Conservation (phyloP, 495 filamentous ascomycete species). For the Parachaetomium inaequale region DNA sequence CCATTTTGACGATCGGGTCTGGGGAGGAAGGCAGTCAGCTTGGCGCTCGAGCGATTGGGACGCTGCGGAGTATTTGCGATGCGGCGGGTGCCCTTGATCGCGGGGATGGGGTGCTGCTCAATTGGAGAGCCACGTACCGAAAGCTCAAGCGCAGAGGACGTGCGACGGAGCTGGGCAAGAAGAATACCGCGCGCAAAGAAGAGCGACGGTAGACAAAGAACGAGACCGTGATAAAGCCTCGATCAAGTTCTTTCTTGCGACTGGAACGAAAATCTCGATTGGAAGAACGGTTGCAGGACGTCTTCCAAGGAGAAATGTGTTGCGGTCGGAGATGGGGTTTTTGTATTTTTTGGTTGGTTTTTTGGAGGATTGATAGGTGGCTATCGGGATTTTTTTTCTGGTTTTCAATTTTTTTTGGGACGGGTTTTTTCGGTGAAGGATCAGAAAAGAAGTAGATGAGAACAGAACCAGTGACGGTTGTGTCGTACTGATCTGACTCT, state of each 20-base stretch:
- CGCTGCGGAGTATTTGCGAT: neutral
- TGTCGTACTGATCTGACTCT: constrained; percentile 35
- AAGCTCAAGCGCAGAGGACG: constrained; percentile 12
- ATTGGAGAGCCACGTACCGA: constrained; percentile 22
- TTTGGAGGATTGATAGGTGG: constrained; percentile 20
- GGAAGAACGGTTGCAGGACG: constrained; percentile 20
- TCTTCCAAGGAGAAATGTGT: constrained; percentile 17
- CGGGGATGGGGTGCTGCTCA: constrained; percentile 6
- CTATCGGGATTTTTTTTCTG: constrained; percentile 43
- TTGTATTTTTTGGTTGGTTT: constrained; percentile 25
- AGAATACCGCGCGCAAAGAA: constrained; percentile 24
- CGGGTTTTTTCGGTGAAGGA: constrained; percentile 36
- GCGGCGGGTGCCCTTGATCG: neutral
- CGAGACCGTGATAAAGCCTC: constrained; percentile 16
- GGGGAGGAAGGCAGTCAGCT: constrained; percentile 14
- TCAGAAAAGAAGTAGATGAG: constrained; percentile 35
- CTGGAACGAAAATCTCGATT: constrained; percentile 19
- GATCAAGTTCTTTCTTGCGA: constrained; percentile 18
- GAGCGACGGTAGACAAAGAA: constrained; percentile 34
- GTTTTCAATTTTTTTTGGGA: constrained; percentile 50
- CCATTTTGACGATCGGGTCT: constrained; percentile 47
- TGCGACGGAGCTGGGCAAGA: constrained; percentile 9
- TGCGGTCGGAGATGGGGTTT: constrained; percentile 20
- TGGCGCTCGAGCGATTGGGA: neutral
- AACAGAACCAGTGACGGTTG: constrained; percentile 31